Evolutionary conservation across 2,329 filamentous ascomycete genomes (phyloP).

Genomic region (Talaromyces islandicus): DNA sequence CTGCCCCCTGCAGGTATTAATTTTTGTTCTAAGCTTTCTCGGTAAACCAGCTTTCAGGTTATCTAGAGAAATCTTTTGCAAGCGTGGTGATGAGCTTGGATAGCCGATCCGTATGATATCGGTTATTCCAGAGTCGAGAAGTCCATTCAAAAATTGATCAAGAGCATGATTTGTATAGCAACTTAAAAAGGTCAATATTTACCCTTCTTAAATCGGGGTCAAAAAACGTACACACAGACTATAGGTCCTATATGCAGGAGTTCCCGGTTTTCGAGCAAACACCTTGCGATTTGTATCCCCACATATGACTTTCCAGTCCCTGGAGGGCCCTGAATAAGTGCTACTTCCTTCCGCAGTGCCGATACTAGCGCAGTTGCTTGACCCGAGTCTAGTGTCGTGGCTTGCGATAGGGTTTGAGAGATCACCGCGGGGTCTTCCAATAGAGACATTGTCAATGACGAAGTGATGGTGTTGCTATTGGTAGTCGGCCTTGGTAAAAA

Average conservation of each 20-base stretch:
- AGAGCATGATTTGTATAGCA: neutral
- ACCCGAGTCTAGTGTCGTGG: neutral
- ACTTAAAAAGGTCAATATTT: neutral
- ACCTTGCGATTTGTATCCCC: conserved; percentile 17
- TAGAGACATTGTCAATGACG: neutral
- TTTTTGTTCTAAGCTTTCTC: neutral
- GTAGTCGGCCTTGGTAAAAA: neutral
- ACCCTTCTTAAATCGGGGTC: neutral
- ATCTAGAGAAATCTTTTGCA: neutral
- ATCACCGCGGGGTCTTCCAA: neutral
- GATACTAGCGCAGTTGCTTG: neutral
- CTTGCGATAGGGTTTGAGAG: neutral
- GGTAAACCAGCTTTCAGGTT: neutral
- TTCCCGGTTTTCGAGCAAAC: conserved; percentile 12
- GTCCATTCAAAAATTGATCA: neutral
- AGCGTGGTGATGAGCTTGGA: neutral
- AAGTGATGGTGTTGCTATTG: neutral
- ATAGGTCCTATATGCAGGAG: neutral
- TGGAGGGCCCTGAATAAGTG: conserved; percentile 21
- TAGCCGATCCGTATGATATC: neutral
- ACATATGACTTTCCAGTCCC: conserved; percentile 22
- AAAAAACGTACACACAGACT: neutral
- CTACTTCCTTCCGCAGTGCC: conserved; percentile 12
- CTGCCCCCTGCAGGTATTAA: neutral
- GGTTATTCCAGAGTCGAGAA: neutral